These are phyloP conservation scores for Ganoderma lucidum DNA, from an alignment of 1,284 basidiomycete species.

Conservation along the genomic window DNA sequence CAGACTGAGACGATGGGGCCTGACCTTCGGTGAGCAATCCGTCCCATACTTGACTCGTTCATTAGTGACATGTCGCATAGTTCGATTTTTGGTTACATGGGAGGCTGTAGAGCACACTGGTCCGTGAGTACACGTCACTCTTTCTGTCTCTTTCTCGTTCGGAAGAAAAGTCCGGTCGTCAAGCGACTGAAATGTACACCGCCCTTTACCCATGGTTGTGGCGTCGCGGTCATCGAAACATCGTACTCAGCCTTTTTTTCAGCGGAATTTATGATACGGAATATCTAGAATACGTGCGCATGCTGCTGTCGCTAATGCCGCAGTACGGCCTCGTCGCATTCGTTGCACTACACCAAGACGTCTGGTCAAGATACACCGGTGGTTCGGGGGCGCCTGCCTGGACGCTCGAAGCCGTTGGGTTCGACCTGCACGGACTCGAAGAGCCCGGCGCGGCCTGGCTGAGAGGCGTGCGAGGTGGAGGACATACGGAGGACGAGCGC, in stretches of 20 bases:
- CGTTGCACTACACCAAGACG: slow-evolving; percentile 88
- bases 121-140: slow-evolving; percentile 62
- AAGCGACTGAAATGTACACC: too few relatives aligned
- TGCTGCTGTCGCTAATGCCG: slow-evolving; percentile 79
- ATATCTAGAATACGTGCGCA: slow-evolving; percentile 84
- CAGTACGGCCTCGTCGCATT: slow-evolving; percentile 86
- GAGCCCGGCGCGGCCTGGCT: slow-evolving; percentile 88
- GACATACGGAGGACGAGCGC: slow-evolving; percentile 73
- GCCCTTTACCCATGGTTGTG: too few relatives aligned
- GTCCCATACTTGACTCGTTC: not conserved
- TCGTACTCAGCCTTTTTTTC: not conserved
- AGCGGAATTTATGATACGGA: slow-evolving; percentile 86
- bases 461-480: slow-evolving; percentile 78
- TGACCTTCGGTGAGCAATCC: slow-evolving; percentile 77
- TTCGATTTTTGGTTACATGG: slow-evolving; percentile 94
- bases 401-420: slow-evolving; percentile 85
- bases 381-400: slow-evolving; percentile 94
- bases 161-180: not conserved
- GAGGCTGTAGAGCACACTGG: slow-evolving; percentile 94
- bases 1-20: slow-evolving; percentile 83
- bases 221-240: not conserved
- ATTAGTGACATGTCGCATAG: slow-evolving; percentile 47
- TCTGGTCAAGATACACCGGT: slow-evolving; percentile 95
- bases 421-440: slow-evolving; percentile 80
- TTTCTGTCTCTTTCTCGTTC: not conserved